A percentile compares a stretch with the other conserved stretches of the same genome.
Conservation (phyloP, 1,284 basidiomycete species). For the Sporisorium graminicola region DNA sequence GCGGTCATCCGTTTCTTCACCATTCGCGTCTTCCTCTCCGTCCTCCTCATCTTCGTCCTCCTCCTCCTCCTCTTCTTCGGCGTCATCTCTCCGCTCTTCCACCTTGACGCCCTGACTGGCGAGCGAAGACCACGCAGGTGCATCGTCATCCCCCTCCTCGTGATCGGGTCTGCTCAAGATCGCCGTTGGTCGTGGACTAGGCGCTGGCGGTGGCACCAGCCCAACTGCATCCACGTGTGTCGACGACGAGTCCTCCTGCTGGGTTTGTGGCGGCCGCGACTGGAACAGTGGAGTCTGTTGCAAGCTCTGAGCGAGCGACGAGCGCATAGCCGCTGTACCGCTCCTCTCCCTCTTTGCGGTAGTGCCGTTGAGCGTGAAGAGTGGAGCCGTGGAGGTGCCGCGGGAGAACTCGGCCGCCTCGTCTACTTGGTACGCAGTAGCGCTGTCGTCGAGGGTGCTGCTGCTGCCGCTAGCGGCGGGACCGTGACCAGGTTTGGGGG, state of each 20-base stretch:
- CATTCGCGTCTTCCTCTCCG: conserved; percentile 7
- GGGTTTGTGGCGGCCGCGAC: conserved; percentile 1
- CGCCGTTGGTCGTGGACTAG: conserved; percentile 42
- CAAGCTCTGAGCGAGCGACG: conserved; percentile 22
- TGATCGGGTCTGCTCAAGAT: conserved; percentile 43
- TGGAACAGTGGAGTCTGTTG: conserved; percentile 1
- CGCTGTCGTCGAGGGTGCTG: not conserved
- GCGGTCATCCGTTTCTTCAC: conserved; percentile 11
- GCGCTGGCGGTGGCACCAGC: conserved; percentile 48
- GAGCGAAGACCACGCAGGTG: conserved; percentile 25
- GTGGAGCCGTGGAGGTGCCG: conserved; percentile 4
- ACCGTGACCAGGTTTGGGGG: conserved; percentile 27
- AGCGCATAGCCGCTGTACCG: conserved; percentile 32
- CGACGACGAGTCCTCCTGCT: not conserved
- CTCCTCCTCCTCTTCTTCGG: conserved; percentile 16
- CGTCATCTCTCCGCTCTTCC: not conserved
- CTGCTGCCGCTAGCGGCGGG: not conserved
- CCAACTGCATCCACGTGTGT: conserved; percentile 33
- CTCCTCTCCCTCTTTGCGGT: conserved; percentile 38
- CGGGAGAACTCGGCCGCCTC: conserved; percentile 31
- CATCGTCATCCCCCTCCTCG: conserved; percentile 37
- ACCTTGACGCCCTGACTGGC: not conserved
- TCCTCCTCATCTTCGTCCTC: conserved; percentile 16
- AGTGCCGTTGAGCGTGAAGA: conserved; percentile 25
- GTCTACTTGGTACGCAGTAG: not conserved